Evolutionary conservation across 2,329 filamentous ascomycete species (phyloP).

Genomic region (Xylariaceae sp.): DNA sequence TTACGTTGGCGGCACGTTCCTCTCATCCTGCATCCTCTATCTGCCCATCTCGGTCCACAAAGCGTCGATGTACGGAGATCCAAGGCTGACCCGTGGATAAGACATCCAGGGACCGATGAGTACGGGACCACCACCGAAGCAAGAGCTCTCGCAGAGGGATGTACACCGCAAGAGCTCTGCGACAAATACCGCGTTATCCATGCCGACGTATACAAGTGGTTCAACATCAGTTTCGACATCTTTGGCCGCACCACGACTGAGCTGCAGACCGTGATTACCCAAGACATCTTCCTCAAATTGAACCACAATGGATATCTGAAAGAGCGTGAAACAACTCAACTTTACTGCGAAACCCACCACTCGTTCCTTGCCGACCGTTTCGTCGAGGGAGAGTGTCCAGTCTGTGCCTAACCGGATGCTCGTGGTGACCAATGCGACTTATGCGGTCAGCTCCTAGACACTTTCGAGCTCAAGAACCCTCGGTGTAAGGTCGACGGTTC

Average conservation of each 20-base stretch:
- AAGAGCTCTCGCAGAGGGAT: slow-evolving; percentile 14
- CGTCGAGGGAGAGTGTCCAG: slow-evolving; percentile 13
- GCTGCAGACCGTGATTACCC: slow-evolving; percentile 11
- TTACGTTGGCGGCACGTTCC: slow-evolving; percentile 13
- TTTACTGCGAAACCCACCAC: slow-evolving; percentile 10
- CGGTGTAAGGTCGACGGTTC: slow-evolving; percentile 11
- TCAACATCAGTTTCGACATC: slow-evolving; percentile 16
- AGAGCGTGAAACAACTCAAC: slow-evolving; percentile 10
- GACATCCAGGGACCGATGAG: slow-evolving; percentile 13
- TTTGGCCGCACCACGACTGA: slow-evolving; percentile 14
- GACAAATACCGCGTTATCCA: slow-evolving; percentile 15
- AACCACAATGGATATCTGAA: slow-evolving; percentile 7
- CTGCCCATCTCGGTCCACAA: slow-evolving; percentile 4
- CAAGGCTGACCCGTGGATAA: slow-evolving; percentile 6
- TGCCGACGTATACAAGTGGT: slow-evolving; percentile 15
- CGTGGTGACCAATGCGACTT: slow-evolving; percentile 13
- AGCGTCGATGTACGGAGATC: slow-evolving; percentile 4
- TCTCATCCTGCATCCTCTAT: slow-evolving; percentile 1
- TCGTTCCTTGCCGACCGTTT: slow-evolving; percentile 13
- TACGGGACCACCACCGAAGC: slow-evolving; percentile 15
- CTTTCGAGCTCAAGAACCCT: slow-evolving; percentile 13
- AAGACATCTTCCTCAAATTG: slow-evolving; percentile 12
- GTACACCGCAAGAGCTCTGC: slow-evolving; percentile 14
- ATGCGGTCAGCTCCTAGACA: slow-evolving; percentile 12
- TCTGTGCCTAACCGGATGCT: slow-evolving; percentile 12